phyloP scores from a whole-genome alignment of 805 yeast genomes.

The Cyberlindnera bimundalis region DNA sequence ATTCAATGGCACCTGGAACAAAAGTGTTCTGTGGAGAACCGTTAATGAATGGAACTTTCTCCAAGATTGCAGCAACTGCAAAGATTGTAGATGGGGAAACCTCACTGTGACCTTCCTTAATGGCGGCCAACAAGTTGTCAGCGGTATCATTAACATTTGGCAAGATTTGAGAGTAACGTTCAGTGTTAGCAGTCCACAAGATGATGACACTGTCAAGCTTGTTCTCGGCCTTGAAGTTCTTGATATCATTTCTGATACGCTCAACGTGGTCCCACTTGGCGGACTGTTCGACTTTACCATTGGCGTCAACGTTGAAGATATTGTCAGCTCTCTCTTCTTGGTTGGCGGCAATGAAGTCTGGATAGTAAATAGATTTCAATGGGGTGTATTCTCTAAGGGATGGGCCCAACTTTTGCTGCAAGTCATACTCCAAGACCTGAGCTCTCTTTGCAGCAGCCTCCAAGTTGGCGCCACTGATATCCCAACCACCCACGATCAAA shows the following conservation, averaged over 20 bases:
- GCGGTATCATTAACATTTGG: constrained; percentile 86
- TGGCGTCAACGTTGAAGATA: constrained; percentile 55
- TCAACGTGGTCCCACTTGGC: constrained; percentile 90
- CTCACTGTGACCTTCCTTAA: constrained; percentile 77
- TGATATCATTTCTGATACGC: constrained; percentile 78
- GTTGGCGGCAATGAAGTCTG: constrained; percentile 94
- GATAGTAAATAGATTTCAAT: constrained; percentile 84
- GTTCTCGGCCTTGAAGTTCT: constrained; percentile 68
- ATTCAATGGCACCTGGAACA: constrained; percentile 90
- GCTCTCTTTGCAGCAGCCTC: constrained; percentile 81
- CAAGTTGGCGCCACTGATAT: constrained; percentile 69
- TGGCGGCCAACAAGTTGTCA: constrained; percentile 68
- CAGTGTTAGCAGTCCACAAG: constrained; percentile 97
- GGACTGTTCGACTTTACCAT: constrained; percentile 47
- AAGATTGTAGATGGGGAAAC: constrained; percentile 91
- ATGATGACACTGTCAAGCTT: constrained; percentile 82
- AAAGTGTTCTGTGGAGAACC: constrained; percentile 98
- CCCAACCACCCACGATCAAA: constrained; percentile 93
- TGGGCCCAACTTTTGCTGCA: constrained; percentile 71
- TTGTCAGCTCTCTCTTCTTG: constrained; percentile 92
- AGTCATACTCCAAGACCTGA: constrained; percentile 78
- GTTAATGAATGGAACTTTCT: constrained; percentile 84
- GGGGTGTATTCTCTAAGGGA: constrained; percentile 63
- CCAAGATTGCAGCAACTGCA: constrained; percentile 90
- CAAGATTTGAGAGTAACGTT: constrained; percentile 77